A percentile compares a stretch with the other conserved stretches of the same genome.
Conservation (phyloP, 1,284 basidiomycete genomes). For the Cryptococcus sp. region DNA sequence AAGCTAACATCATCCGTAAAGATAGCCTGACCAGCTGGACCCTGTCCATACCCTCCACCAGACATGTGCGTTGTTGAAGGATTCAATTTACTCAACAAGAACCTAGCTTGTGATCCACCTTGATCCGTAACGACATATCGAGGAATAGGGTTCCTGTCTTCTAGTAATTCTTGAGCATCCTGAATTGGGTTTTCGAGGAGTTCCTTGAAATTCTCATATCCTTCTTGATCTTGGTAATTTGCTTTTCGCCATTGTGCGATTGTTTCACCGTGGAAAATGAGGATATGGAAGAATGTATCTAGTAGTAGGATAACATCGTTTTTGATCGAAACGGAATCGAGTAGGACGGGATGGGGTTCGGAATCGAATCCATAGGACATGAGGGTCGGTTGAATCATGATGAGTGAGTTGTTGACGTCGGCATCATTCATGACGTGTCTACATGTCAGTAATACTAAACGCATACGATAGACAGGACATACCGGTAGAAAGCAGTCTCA, state of each 20-base stretch:
- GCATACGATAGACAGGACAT: slow-evolving; percentile 1
- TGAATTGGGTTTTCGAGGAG: slow-evolving; percentile 74
- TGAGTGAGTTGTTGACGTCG: slow-evolving; percentile 98
- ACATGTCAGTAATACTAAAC: slow-evolving; percentile 5
- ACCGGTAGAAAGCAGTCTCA: slow-evolving; percentile 98
- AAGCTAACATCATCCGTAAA: slow-evolving; percentile 98
- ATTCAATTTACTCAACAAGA: slow-evolving; percentile 93
- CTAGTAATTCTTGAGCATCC: slow-evolving; percentile 79
- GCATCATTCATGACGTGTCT: slow-evolving; percentile 95
- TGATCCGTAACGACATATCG: slow-evolving; percentile 98
- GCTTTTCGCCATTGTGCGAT: slow-evolving; percentile 98
- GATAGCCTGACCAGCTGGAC: slow-evolving; percentile 80
- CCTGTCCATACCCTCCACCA: slow-evolving; percentile 68
- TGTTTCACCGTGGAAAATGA: slow-evolving; percentile 98
- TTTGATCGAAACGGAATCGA: slow-evolving; percentile 97
- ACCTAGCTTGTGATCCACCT: slow-evolving; percentile 94
- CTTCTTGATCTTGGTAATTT: slow-evolving; percentile 99
- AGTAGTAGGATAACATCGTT: slow-evolving; percentile 95
- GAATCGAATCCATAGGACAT: slow-evolving; percentile 98
- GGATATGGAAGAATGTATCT: slow-evolving; percentile 99
- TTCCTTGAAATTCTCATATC: slow-evolving; percentile 98
- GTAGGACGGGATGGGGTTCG: slow-evolving; percentile 82
- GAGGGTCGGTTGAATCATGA: slow-evolving; percentile 99
- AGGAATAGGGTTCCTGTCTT: slow-evolving; percentile 93
- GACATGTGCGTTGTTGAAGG: slow-evolving; percentile 98